Conservation (phyloP, 805 yeast genomes). For the Cyberlindnera petersonii region DNA sequence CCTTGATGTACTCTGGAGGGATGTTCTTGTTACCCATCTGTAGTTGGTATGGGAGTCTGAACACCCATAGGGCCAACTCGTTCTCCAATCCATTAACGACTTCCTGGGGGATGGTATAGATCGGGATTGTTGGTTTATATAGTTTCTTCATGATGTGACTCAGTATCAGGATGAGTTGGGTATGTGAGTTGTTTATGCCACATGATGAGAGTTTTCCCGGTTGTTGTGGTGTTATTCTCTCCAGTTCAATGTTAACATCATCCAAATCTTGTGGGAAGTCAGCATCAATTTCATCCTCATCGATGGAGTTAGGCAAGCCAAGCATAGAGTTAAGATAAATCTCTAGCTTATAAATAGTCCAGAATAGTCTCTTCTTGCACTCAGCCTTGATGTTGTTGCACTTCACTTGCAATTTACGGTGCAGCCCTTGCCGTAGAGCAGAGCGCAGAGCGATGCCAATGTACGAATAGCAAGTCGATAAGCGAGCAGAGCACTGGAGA, state of each 20-base stretch:
- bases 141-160: constrained; percentile 66
- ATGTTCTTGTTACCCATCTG: constrained; percentile 43
- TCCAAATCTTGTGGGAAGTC: constrained; percentile 80
- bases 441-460: constrained; percentile 87
- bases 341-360: constrained; percentile 89
- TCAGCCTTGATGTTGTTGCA: constrained; percentile 72
- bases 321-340: constrained; percentile 84
- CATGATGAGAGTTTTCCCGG: constrained; percentile 32
- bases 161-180: constrained; percentile 65
- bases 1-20: constrained; percentile 52
- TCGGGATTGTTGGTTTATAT: constrained; percentile 56
- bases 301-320: constrained; percentile 74
- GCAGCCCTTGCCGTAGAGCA: constrained; percentile 82
- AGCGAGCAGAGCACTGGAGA: constrained; percentile 83
- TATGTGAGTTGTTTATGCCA: constrained; percentile 78
- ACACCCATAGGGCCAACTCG: constrained; percentile 71
- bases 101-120: constrained; percentile 32
- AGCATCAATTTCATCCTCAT: constrained; percentile 83
- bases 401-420: constrained; percentile 49
- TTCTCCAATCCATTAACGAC: constrained; percentile 66
- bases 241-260: constrained; percentile 61
- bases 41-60: constrained; percentile 65
- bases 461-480: constrained; percentile 87
- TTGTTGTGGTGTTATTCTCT: constrained; percentile 31
- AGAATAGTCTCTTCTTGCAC: constrained; percentile 79